Percentiles rank a stretch among this genome's conserved stretches.
These are phyloP conservation scores for Bacidia rubella DNA, from an alignment of 495 filamentous ascomycete species.

Conservation along the genomic window DNA sequence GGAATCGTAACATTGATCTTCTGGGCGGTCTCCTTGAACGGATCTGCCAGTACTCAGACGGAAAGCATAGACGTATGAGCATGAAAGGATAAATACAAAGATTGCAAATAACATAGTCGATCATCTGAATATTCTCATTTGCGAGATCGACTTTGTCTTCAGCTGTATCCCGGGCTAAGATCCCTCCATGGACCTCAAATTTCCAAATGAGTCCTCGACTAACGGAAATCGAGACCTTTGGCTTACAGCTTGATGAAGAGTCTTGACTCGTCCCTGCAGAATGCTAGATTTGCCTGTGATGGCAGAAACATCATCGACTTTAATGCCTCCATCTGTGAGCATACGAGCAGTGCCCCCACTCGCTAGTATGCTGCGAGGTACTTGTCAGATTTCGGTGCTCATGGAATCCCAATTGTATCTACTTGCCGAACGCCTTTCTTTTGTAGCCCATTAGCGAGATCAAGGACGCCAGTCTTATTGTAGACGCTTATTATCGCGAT, in stretches of 20 bases:
- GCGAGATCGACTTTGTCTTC: slow-evolving; percentile 94
- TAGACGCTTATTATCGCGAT: slow-evolving; percentile 92
- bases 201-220: background rate
- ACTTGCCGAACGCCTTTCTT: slow-evolving; percentile 64
- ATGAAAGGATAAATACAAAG: slow-evolving; percentile 42
- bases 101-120: slow-evolving; percentile 98
- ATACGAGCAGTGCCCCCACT: slow-evolving; percentile 7
- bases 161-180: slow-evolving; percentile 81
- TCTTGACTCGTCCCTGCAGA: slow-evolving; percentile 92
- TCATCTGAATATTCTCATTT: slow-evolving; percentile 91
- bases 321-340: background rate
- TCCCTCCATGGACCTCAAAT: slow-evolving; percentile 69
- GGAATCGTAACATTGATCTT: slow-evolving; percentile 93
- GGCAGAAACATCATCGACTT: slow-evolving; percentile 62
- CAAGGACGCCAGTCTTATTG: slow-evolving; percentile 92
- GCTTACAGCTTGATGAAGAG: slow-evolving; percentile 63
- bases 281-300: slow-evolving; percentile 99
- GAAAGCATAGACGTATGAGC: background rate
- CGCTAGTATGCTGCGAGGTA: background rate
- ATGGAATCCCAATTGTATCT: background rate
- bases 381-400: background rate
- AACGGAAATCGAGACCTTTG: too few relatives aligned
- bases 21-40: slow-evolving; percentile 93
- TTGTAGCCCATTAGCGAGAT: slow-evolving; percentile 87
- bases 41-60: slow-evolving; percentile 19